Base-by-base conservation (phyloP, 2,329 filamentous ascomycete genomes). In the Onygena corvina region DNA sequence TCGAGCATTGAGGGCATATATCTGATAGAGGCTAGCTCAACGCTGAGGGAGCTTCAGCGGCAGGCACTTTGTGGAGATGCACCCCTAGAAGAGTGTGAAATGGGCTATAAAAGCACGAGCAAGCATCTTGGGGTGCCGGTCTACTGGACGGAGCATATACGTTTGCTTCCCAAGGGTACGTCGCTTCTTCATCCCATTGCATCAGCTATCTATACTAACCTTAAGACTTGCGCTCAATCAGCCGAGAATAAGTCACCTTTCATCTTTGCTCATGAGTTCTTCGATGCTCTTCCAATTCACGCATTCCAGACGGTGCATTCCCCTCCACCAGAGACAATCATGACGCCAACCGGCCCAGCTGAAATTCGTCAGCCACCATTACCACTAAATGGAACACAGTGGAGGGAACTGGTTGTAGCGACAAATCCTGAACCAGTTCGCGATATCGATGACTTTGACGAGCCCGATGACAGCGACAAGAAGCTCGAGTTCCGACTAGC, bases 241-340 rank as follows among this genome's bases (percentile, higher is more conserved):
- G 80, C 78, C 53, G 68, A 79, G 18, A 74, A 76, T 52, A 85
- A 84, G 61, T 85, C 81, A 18, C 90, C 92, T 0, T 93, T 96
- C 65, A 94, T 98, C 53, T 79, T 96, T 45, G 92, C 92, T 3
- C 92, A 98, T 64, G 92, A 98, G 64, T 96, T 98, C 73, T 98
- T 98, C 69, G 92, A 98, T 59, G 92, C 92, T 2, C 80, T 98
- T 0, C 92, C 92, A 29, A 95, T 98, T 58, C 89, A 98, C 65
- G 82, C 86, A 53, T 98, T 98, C 64, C 84, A 96, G 65, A 83
- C 86, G 11, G 75, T 90, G 46, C 64, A 75, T 38, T 70, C 70
- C 54, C 64, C 69, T 11, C 64, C 70, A 3, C 64, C 67, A 56
- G 59, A 73, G n/a, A 70, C 70, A 31, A 72, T 74, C 46, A 68